A percentile compares a stretch with the other conserved stretches of the same genome.
phyloP scores from a whole-genome alignment of 176 grass and related monocot genomes.

The Rhipidocladum racemiflorum region DNA sequence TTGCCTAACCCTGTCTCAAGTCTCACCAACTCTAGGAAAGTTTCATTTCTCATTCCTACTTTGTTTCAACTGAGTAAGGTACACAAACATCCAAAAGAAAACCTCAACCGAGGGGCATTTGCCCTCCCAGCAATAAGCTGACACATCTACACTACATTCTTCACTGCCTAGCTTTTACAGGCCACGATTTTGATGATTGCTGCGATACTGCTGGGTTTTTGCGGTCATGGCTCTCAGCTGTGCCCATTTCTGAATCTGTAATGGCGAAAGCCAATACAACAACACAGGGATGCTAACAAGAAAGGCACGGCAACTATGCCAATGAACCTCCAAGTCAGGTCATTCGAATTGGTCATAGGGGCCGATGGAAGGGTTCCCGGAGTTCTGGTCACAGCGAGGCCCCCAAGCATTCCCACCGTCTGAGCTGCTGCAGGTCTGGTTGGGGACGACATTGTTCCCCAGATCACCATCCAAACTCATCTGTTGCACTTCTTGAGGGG shows the following conservation, averaged over 20 bases:
- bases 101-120: conserved; percentile 32
- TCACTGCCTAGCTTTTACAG: neutral
- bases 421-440: conserved; percentile 87
- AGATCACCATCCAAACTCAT: conserved; percentile 95
- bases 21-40: conserved; percentile 11
- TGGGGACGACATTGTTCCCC: conserved; percentile 64
- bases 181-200: neutral
- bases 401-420: conserved; percentile 84
- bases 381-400: conserved; percentile 63
- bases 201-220: neutral
- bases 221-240: neutral
- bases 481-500: conserved; percentile 93
- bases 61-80: conserved; percentile 34
- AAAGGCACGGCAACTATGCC: neutral
- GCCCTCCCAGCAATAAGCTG: conserved; percentile 23
- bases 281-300: neutral
- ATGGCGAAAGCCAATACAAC: conserved; percentile 5
- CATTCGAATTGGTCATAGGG: conserved; percentile 80
- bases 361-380: conserved; percentile 54
- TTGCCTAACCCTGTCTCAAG: conserved; percentile 2
- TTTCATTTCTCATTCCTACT: conserved; percentile 20
- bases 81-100: conserved; percentile 38
- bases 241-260: neutral
- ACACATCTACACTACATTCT: conserved; percentile 24
- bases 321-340: conserved; percentile 27